phyloP scores from a whole-genome alignment of 139 green algal genomes.

The Volvox africanus region DNA sequence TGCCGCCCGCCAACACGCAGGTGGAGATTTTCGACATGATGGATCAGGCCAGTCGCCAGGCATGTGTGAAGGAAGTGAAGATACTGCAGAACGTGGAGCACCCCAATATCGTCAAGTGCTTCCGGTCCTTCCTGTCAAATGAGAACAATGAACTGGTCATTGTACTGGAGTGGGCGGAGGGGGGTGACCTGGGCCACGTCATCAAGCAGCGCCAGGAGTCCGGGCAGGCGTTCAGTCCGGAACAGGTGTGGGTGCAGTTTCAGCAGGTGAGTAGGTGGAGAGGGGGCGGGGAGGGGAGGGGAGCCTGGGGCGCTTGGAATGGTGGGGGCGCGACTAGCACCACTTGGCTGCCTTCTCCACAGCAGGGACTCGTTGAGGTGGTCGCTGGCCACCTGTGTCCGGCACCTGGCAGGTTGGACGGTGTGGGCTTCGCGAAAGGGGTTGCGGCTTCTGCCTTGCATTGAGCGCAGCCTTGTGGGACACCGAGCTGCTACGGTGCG shows the following conservation, averaged over 20 bases:
- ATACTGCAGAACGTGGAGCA: slow-evolving; percentile 70
- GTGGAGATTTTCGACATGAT: slow-evolving; percentile 77
- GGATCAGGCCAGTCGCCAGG: slow-evolving; percentile 59
- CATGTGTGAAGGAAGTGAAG: slow-evolving; percentile 70
- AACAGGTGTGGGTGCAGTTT: slow-evolving; percentile 56
- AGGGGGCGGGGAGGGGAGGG: neutral
- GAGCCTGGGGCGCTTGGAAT: neutral
- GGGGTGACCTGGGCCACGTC: slow-evolving; percentile 63
- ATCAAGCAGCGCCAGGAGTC: slow-evolving; percentile 37
- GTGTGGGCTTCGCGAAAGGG: no score
- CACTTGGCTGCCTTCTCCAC: no score
- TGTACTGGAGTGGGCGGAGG: slow-evolving; percentile 72
- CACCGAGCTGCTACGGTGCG: no score
- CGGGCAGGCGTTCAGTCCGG: slow-evolving; percentile 44
- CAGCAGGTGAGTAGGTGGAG: slow-evolving; percentile 46
- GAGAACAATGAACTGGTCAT: slow-evolving; percentile 73
- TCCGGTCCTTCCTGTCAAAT: slow-evolving; percentile 45
- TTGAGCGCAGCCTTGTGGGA: no score
- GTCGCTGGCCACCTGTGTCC: no score
- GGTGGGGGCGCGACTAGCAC: no score
- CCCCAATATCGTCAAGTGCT: slow-evolving; percentile 69
- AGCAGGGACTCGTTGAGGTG: no score
- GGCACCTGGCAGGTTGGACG: no score
- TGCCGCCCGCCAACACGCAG: slow-evolving; percentile 33
- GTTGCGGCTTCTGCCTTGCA: no score